These are phyloP conservation scores for Erodium maritimum DNA, from an alignment of 345 rosid species.

Conservation along the genomic window DNA sequence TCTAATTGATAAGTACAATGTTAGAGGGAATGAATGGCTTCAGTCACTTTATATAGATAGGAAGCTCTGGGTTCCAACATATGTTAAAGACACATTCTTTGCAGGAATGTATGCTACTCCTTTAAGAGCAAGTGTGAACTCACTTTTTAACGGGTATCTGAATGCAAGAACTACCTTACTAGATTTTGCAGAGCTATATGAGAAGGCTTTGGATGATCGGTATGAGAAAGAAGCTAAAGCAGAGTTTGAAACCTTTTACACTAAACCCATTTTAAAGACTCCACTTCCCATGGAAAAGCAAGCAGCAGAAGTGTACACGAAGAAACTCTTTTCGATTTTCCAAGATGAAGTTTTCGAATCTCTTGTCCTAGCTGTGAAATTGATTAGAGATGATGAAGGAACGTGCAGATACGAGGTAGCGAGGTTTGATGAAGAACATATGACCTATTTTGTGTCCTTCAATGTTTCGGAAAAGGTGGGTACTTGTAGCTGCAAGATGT, in stretches of 20 bases:
- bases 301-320: slow-evolving; percentile 20
- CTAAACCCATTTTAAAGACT: slow-evolving; percentile 18
- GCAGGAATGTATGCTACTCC: slow-evolving; percentile 18
- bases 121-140: slow-evolving; percentile 17
- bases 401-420: slow-evolving; percentile 14
- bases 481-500: slow-evolving; percentile 22
- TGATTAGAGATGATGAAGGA: slow-evolving; percentile 8
- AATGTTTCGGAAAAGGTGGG: slow-evolving; percentile 13
- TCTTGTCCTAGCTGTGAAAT: slow-evolving; percentile 19
- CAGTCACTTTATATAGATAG: slow-evolving; percentile 21
- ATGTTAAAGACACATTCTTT: slow-evolving; percentile 19
- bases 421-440: slow-evolving; percentile 21
- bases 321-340: slow-evolving; percentile 15
- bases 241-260: slow-evolving; percentile 19
- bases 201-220: slow-evolving; percentile 18
- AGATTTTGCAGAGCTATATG: slow-evolving; percentile 21
- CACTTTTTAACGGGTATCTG: slow-evolving; percentile 27
- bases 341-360: slow-evolving; percentile 27
- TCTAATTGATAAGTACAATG: slow-evolving; percentile 23
- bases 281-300: slow-evolving; percentile 29
- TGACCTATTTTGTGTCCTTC: slow-evolving; percentile 8
- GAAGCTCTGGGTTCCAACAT: slow-evolving; percentile 18
- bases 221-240: slow-evolving; percentile 15
- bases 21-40: slow-evolving; percentile 22
- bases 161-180: slow-evolving; percentile 18